Evolutionary conservation across 169 alveolate genomes (phyloP).

Genomic region (Eimeria acervulina): DNA sequence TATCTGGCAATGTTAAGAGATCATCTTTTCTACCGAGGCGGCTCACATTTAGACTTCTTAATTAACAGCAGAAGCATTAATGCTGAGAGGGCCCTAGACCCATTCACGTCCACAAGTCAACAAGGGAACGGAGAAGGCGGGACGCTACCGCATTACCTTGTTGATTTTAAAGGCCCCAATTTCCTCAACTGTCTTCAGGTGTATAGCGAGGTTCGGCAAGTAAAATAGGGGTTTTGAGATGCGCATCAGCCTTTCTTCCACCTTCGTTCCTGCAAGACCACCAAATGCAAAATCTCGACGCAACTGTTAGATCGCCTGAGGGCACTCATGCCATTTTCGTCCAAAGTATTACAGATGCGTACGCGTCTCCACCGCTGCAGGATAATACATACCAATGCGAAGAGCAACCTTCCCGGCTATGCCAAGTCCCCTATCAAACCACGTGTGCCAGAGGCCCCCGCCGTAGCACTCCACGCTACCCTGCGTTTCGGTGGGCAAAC

Average conservation of each 20-base stretch:
- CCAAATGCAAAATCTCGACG: not conserved
- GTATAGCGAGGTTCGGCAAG: slow-evolving; percentile 97
- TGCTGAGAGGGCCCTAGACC: not conserved
- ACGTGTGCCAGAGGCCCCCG: slow-evolving; percentile 98
- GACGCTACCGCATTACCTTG: slow-evolving; percentile 11
- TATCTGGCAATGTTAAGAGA: not conserved
- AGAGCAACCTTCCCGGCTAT: slow-evolving; percentile 96
- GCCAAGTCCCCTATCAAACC: slow-evolving; percentile 98
- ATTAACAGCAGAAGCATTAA: not conserved
- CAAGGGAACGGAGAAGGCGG: not conserved
- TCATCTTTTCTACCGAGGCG: not conserved
- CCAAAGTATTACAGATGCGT: not conserved
- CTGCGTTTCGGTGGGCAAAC: slow-evolving; percentile 81
- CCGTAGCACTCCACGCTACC: slow-evolving; percentile 96
- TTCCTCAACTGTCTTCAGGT: slow-evolving; percentile 93
- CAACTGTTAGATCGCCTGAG: not conserved
- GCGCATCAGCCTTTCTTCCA: slow-evolving; percentile 86
- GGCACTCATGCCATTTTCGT: not conserved
- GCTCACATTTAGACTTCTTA: not conserved
- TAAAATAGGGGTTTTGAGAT: slow-evolving; percentile 93
- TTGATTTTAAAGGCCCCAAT: slow-evolving; percentile 90
- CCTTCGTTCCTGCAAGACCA: slow-evolving; percentile 5
- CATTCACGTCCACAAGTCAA: not conserved
- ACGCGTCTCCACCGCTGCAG: not conserved
- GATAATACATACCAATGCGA: slow-evolving; percentile 4